Conservation (phyloP, 805 yeast species). For the Candida tammaniensis region DNA sequence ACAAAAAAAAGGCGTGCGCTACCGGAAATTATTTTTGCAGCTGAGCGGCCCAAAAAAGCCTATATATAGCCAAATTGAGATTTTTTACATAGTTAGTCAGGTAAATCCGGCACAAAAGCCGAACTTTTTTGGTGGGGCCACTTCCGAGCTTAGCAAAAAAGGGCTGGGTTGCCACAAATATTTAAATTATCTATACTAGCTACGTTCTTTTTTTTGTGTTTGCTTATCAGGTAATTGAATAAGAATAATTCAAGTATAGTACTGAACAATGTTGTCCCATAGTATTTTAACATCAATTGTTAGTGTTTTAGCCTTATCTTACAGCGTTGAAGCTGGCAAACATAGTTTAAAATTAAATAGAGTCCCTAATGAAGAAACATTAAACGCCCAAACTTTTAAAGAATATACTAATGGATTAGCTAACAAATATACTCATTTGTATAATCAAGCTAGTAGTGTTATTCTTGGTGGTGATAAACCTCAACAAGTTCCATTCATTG, state of each 20-base stretch:
- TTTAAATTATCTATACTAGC: background rate
- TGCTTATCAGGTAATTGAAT: too few relatives aligned
- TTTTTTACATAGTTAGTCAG: background rate
- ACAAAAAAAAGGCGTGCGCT: too few relatives aligned
- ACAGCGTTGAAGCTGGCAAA: slow-evolving; percentile 45
- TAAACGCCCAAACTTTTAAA: slow-evolving; percentile 48
- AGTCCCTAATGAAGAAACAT: slow-evolving; percentile 54
- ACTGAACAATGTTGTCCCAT: too few relatives aligned
- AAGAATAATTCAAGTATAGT: too few relatives aligned
- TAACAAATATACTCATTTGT: slow-evolving; percentile 55
- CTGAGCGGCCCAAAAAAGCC: too few relatives aligned
- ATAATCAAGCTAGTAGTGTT: slow-evolving; percentile 30
- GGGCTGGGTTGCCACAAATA: slow-evolving; percentile 6
- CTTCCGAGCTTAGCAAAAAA: too few relatives aligned
- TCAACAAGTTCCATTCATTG: slow-evolving; percentile 46
- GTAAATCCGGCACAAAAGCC: slow-evolving; percentile 2
- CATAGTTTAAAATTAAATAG: slow-evolving; percentile 59
- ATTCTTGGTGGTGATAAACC: slow-evolving; percentile 13
- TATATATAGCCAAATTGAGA: background rate
- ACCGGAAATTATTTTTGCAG: too few relatives aligned
- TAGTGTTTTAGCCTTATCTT: slow-evolving; percentile 30
- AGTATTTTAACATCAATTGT: slow-evolving; percentile 45
- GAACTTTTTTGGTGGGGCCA: too few relatives aligned
- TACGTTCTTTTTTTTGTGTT: too few relatives aligned
- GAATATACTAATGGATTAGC: slow-evolving; percentile 59